phyloP scores from a whole-genome alignment of 2,329 filamentous ascomycete genomes.

The Mariannaea sp. region DNA sequence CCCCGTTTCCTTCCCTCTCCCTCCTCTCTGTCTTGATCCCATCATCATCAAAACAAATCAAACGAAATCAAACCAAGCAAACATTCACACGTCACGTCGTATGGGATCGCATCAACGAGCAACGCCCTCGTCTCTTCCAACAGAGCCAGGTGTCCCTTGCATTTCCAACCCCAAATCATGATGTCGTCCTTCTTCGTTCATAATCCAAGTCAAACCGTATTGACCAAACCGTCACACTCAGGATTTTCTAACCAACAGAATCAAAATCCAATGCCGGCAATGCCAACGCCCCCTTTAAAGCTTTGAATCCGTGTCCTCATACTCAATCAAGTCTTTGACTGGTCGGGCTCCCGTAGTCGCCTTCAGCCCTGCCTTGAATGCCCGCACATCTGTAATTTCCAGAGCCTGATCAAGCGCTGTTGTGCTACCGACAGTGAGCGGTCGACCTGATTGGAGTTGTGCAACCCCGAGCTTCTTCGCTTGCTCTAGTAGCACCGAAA shows the following conservation, averaged over 20 bases:
- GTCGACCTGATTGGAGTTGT: constrained; percentile 9
- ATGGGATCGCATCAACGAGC: constrained; percentile 7
- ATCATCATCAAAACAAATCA: too few species aligned
- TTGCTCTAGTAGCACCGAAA: constrained; percentile 10
- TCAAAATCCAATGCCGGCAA: constrained; percentile 2
- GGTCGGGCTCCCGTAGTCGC: constrained; percentile 75
- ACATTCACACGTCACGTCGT: constrained; percentile 15
- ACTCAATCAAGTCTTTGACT: constrained; percentile 77
- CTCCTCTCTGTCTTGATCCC: too few species aligned
- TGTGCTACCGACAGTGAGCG: constrained; percentile 51
- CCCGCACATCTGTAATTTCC: constrained; percentile 76
- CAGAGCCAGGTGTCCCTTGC: neutral
- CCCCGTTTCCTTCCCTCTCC: too few species aligned
- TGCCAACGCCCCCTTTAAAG: constrained; percentile 52
- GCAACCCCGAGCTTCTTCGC: constrained; percentile 10
- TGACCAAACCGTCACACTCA: constrained; percentile 4
- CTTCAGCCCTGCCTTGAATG: constrained; percentile 77
- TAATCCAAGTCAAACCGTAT: constrained; percentile 21
- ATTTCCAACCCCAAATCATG: constrained; percentile 6
- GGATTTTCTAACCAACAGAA: neutral
- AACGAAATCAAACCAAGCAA: too few species aligned
- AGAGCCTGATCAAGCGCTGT: constrained; percentile 47
- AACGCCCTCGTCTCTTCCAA: too few species aligned
- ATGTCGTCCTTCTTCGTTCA: constrained; percentile 14
- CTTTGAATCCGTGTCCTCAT: constrained; percentile 84